Base-by-base conservation (phyloP, 148 eudicot genomes). In the Cornus kousa region DNA sequence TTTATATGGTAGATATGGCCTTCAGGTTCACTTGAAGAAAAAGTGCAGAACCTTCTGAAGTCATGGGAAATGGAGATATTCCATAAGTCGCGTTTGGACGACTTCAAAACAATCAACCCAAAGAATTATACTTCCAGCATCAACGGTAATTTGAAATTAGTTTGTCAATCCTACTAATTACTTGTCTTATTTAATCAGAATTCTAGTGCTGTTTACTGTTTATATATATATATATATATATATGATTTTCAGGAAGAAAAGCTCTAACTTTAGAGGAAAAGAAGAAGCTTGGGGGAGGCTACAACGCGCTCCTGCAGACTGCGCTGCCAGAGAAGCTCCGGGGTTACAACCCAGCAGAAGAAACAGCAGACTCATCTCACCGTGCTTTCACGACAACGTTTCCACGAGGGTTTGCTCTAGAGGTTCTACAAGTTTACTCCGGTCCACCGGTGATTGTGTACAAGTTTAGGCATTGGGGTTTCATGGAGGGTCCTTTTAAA, bases 381-480 rank as follows among this genome's bases (percentile, higher is more conserved):
- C 5, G 5, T 0, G 79, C 67, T 5, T 89, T 89, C 79, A 82
- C 70, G 6, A 90, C 91, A 0, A 70, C 90, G 4, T 92, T 94
- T 66, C 91, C 97, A 0, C 85, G 97, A 4, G 97, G 98, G 3
- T 94, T 94, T 7, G 97, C 94, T 2, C 31, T 90, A 0, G 94
- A 94, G 85, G 23, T 94, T 64, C 79, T 94, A 4, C 79, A 88
- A 68, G 97, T 92, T 33, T 94, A 88, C 76, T 86, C 94, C 0
- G 94, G 92, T 11, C 94, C 98, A 9, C 98, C 97, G 0, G 82
- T 79, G 28, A 89, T 94, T 17, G 86, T 82, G 3, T 92, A 85
- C 83, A 94, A 90, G 86, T 94, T 94, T 67, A 80, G 97, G 88
- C 98, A 94, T 53, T 94, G 94, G 97, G 98, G 88, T 24, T 79